Percentiles rank a stretch among this genome's conserved stretches.
Conservation (phyloP, 345 rosid species). For the Populus pruinosa region DNA sequence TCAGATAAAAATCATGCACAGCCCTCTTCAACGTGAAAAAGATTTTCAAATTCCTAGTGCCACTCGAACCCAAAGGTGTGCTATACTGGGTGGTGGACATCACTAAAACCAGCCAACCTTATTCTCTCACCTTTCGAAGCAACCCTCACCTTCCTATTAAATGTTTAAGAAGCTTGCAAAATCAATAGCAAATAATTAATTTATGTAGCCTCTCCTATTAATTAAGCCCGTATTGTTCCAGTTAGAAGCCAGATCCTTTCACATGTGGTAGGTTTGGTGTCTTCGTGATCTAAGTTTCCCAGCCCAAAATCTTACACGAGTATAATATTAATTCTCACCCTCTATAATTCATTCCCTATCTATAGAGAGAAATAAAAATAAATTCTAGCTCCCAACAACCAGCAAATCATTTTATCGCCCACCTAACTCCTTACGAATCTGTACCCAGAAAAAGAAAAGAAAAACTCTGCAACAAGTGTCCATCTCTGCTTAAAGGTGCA, state of each 20-base stretch:
- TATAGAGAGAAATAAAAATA: background rate
- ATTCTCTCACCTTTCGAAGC: background rate
- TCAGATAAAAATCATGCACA: too few relatives aligned
- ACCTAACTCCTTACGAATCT: background rate
- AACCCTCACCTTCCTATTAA: background rate
- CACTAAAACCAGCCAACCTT: background rate
- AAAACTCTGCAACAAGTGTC: background rate
- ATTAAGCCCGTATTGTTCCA: background rate
- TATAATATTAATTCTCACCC: background rate
- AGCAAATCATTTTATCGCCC: background rate
- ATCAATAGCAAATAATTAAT: too few relatives aligned
- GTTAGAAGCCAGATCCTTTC: background rate
- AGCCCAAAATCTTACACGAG: background rate
- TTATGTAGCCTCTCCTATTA: background rate
- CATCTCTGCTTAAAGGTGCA: background rate
- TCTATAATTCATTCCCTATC: background rate
- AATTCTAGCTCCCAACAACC: background rate
- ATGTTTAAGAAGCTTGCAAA: background rate
- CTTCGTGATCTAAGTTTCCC: background rate
- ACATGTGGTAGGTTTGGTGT: background rate
- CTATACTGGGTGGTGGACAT: background rate
- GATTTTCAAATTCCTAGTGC: background rate
- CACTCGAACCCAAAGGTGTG: background rate
- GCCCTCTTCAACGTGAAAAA: background rate
- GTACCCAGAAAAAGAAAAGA: background rate